A percentile compares a stretch with the other conserved stretches of the same genome.
Conservation (phyloP, 2,329 filamentous ascomycete genomes). For the Fusarium sp. region DNA sequence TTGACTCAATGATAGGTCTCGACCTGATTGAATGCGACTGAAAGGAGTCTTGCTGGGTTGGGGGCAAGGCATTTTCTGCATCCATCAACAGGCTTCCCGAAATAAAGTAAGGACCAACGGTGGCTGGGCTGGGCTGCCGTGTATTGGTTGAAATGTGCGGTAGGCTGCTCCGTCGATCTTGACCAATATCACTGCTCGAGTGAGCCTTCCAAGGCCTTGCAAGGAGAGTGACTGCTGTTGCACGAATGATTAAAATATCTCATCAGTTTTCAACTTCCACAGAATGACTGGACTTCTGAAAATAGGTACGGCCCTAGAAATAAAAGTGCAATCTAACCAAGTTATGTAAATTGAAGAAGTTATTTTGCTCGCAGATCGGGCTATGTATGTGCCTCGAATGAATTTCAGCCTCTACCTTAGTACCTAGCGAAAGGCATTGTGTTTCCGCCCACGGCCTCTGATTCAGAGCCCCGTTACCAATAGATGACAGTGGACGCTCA, state of each 20-base stretch:
- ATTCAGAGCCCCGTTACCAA: slow-evolving; percentile 11
- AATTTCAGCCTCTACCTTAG: not conserved
- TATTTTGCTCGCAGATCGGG: not conserved
- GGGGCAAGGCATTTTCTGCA: slow-evolving; percentile 6
- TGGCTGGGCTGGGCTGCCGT: not conserved
- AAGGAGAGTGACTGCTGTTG: not conserved
- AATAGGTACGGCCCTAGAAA: not conserved
- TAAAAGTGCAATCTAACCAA: not conserved
- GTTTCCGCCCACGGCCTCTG: not conserved
- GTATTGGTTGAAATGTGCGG: not conserved
- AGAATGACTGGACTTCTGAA: not conserved
- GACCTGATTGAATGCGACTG: not conserved
- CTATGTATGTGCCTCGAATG: not conserved
- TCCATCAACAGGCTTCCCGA: slow-evolving; percentile 7
- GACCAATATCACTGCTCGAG: not conserved
- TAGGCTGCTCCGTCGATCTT: not conserved
- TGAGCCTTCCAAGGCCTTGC: not conserved
- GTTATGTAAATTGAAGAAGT: not conserved
- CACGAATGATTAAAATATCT: not conserved
- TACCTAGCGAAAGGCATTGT: no score
- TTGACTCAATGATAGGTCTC: not conserved
- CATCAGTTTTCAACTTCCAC: not conserved
- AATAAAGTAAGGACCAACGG: not conserved
- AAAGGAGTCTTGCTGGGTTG: not conserved
- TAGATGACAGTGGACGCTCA: slow-evolving; percentile 25